phyloP scores from a whole-genome alignment of 805 yeast genomes.

The Cyberlindnera maclurae region DNA sequence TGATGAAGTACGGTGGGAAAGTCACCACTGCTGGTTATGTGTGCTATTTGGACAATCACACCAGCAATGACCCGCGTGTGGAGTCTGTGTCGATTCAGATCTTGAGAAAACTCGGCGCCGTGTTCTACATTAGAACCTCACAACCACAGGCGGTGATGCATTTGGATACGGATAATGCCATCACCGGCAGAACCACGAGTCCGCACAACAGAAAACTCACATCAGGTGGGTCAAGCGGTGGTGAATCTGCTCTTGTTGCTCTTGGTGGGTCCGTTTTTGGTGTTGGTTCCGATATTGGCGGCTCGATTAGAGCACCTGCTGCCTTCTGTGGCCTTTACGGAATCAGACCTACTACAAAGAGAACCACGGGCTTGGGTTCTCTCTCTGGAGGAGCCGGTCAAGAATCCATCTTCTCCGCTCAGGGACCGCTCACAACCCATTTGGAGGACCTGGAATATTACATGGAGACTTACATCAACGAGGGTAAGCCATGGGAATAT shows the following conservation, averaged over 20 bases:
- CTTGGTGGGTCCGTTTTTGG: conserved; percentile 55
- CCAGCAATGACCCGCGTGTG: conserved; percentile 27
- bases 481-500: conserved; percentile 57
- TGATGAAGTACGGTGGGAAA: conserved; percentile 47
- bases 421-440: conserved; percentile 61
- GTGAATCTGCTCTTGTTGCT: conserved; percentile 59
- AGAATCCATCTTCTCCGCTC: conserved; percentile 60
- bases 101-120: conserved; percentile 33
- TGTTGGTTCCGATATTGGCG: conserved; percentile 67
- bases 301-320: conserved; percentile 62
- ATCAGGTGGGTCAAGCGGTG: conserved; percentile 69
- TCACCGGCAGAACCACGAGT: conserved; percentile 54
- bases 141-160: conserved; percentile 72
- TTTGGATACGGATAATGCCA: conserved; percentile 52
- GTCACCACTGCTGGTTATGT: conserved; percentile 59
- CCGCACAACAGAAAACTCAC: conserved; percentile 51
- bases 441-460: conserved; percentile 62
- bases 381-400: conserved; percentile 26
- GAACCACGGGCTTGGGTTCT: conserved; percentile 27
- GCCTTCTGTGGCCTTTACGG: conserved; percentile 58
- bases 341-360: conserved; percentile 52
- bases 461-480: conserved; percentile 46
- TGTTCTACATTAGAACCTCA: conserved; percentile 56
- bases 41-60: conserved; percentile 39
- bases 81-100: conserved; percentile 46